A percentile compares a stretch with the other conserved stretches of the same genome.
Conservation (phyloP, 768 basidiomycete genomes). For the Mycena metata region DNA sequence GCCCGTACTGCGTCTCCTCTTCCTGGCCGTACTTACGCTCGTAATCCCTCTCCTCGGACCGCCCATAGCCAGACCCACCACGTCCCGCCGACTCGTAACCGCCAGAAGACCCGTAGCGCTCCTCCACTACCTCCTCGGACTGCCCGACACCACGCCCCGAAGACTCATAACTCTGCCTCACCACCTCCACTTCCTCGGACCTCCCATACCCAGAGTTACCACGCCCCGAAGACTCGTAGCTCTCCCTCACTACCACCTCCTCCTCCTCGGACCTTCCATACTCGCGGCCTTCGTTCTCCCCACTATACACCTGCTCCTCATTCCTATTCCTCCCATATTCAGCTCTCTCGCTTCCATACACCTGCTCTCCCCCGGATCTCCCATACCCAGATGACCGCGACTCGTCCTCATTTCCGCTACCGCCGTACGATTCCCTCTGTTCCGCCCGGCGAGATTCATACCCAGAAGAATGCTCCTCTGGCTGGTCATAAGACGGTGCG, state of each 20-base stretch:
- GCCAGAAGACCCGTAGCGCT: background rate
- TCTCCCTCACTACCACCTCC: constrained; percentile 5
- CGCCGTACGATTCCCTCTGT: constrained; percentile 12
- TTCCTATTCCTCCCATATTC: constrained; percentile 30
- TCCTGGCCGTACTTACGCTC: constrained; percentile 10
- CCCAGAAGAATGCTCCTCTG: constrained; percentile 16
- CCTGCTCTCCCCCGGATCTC: constrained; percentile 21
- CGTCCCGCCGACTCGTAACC: constrained; percentile 35
- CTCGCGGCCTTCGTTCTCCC: too few species aligned
- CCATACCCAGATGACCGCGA: constrained; percentile 2
- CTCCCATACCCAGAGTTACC: constrained; percentile 14
- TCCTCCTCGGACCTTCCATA: constrained; percentile 36
- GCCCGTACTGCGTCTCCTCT: background rate
- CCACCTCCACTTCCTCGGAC: constrained; percentile 19
- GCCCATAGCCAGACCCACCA: constrained; percentile 28
- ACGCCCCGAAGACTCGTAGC: constrained; percentile 33
- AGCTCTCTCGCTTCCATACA: constrained; percentile 12
- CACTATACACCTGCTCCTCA: too few species aligned
- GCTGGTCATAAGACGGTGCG: constrained; percentile 22
- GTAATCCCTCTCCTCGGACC: constrained; percentile 32
- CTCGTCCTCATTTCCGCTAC: constrained; percentile 21
- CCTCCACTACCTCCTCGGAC: constrained; percentile 14
- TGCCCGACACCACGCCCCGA: constrained; percentile 32
- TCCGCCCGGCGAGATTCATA: background rate
- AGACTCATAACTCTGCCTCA: background rate